These are phyloP conservation scores for Jackrogersella minutella DNA, from an alignment of 495 filamentous ascomycete species.

Conservation along the genomic window DNA sequence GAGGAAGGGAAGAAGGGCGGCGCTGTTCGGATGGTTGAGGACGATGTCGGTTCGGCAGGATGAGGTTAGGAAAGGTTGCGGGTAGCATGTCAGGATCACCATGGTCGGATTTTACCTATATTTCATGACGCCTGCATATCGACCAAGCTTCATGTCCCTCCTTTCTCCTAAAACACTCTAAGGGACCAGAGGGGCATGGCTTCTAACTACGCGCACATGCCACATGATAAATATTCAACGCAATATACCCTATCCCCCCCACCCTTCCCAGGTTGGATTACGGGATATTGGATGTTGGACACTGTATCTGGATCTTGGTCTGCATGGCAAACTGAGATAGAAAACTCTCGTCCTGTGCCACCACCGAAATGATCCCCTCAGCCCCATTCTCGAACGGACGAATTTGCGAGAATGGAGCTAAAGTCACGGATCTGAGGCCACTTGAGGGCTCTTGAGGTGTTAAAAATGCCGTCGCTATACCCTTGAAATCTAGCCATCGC, in stretches of 20 bases:
- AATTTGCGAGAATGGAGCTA: not conserved
- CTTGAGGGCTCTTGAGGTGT: not conserved
- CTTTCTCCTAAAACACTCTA: not conserved
- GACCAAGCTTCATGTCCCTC: not conserved
- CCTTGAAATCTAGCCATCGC: not conserved
- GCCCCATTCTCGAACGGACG: not conserved
- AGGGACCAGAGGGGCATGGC: not conserved
- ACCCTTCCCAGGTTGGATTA: too few species aligned
- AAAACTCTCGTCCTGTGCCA: not conserved
- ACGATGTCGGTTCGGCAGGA: constrained; percentile 28
- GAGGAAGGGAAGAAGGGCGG: constrained; percentile 47
- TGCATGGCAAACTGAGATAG: not conserved
- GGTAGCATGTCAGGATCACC: not conserved
- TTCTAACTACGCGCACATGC: not conserved
- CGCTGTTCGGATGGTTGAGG: constrained; percentile 45
- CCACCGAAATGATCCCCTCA: not conserved
- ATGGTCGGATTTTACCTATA: not conserved
- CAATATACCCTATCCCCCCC: not conserved
- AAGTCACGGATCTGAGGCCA: not conserved
- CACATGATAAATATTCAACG: not conserved
- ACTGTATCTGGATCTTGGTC: not conserved
- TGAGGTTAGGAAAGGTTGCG: constrained; percentile 9
- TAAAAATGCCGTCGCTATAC: not conserved
- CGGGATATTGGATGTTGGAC: too few species aligned
- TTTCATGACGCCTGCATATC: not conserved